A percentile compares a stretch with the other conserved stretches of the same genome.
These are phyloP conservation scores for Rhodotorula sp. DNA, from an alignment of 1,284 basidiomycete genomes.

Conservation along the genomic window DNA sequence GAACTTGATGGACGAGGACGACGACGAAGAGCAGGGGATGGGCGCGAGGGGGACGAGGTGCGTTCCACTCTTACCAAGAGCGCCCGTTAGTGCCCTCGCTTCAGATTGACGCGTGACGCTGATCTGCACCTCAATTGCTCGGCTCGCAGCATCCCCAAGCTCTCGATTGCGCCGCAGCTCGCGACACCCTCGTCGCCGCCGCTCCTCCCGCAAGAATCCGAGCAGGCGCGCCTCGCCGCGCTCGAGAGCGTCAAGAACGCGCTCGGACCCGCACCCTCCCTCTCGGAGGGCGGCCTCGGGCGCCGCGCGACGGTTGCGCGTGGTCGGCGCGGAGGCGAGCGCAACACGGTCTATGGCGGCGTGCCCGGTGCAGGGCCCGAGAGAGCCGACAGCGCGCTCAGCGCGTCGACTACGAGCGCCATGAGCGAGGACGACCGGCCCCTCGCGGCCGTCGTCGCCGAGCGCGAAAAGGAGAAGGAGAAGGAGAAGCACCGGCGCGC, in stretches of 20 bases:
- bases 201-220: slow-evolving; percentile 47
- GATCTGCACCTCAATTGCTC: background rate
- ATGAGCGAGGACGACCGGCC: slow-evolving; percentile 37
- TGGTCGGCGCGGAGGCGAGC: background rate
- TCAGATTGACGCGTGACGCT: background rate
- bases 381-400: slow-evolving; percentile 16
- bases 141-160: background rate
- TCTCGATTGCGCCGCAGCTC: slow-evolving; percentile 1
- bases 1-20: slow-evolving; percentile 50
- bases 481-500: slow-evolving; percentile 17
- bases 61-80: background rate
- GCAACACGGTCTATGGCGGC: slow-evolving; percentile 2
- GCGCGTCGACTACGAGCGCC: background rate
- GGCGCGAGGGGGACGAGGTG: slow-evolving; percentile 26
- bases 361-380: background rate
- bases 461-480: no score
- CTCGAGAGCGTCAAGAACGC: slow-evolving; percentile 56
- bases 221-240: slow-evolving; percentile 55
- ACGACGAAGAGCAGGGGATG: slow-evolving; percentile 46
- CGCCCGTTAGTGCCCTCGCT: background rate
- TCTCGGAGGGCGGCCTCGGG: slow-evolving; percentile 8
- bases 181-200: background rate
- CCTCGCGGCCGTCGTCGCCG: slow-evolving; percentile 23
- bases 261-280: slow-evolving; percentile 1
- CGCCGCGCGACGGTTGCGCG: slow-evolving; percentile 12